phyloP scores from a whole-genome alignment of 2,329 filamentous ascomycete species.

The Cladosporium sp. region DNA sequence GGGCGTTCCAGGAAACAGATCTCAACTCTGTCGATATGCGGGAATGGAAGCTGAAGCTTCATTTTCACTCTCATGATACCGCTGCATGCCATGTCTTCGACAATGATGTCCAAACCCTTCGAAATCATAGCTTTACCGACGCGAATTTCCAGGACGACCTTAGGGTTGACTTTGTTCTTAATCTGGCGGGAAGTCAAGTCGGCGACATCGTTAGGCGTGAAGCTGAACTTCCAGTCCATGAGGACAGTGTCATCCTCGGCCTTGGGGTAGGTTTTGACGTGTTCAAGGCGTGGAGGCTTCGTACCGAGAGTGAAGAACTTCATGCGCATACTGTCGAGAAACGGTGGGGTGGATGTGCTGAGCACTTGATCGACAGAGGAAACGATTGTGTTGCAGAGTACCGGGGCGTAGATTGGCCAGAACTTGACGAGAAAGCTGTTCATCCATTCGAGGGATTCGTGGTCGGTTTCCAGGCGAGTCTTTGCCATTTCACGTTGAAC shows the following conservation, averaged over 20 bases:
- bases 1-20: slow-evolving; percentile 90
- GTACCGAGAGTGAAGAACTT: slow-evolving; percentile 91
- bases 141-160: slow-evolving; percentile 89
- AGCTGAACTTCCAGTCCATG: slow-evolving; percentile 99
- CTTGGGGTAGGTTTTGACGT: slow-evolving; percentile 97
- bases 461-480: slow-evolving; percentile 80
- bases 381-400: slow-evolving; percentile 86
- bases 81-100: slow-evolving; percentile 94
- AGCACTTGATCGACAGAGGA: slow-evolving; percentile 93
- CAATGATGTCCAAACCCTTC: slow-evolving; percentile 94
- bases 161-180: slow-evolving; percentile 95
- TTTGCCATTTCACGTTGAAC: slow-evolving; percentile 84
- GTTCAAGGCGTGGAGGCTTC: slow-evolving; percentile 92
- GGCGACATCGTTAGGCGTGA: slow-evolving; percentile 88
- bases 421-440: slow-evolving; percentile 98
- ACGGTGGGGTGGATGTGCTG: slow-evolving; percentile 83
- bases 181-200: slow-evolving; percentile 88
- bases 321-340: slow-evolving; percentile 88
- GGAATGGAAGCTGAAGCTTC: slow-evolving; percentile 93
- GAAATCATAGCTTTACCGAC: slow-evolving; percentile 95
- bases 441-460: slow-evolving; percentile 95
- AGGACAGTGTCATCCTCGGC: slow-evolving; percentile 91
- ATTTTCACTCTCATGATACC: slow-evolving; percentile 96
- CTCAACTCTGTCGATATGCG: slow-evolving; percentile 89
- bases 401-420: slow-evolving; percentile 97